Base-by-base conservation (phyloP, 768 basidiomycete genomes). In the Trametes sanguinea region DNA sequence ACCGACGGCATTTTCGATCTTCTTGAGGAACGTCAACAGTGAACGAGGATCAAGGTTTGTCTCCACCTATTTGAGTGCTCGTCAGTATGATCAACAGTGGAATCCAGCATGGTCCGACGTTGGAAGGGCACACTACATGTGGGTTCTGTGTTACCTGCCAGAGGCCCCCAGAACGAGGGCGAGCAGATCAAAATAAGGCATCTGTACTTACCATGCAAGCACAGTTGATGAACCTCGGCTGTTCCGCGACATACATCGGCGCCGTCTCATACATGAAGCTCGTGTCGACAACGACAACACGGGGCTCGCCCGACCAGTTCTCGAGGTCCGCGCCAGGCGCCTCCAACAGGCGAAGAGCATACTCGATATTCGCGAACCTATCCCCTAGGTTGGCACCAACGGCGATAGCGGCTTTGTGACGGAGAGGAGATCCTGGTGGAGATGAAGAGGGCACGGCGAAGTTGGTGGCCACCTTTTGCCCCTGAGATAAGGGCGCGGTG, bases 181-280 rank as follows among this genome's bases (percentile, higher is more conserved):
- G 22, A 22, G 22, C 22, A 22, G 22, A 22, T 22, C 22, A 22
- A 9, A 8, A 39, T 39, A 8, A 39, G 8, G 13, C 10, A 8
- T 51, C 43, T 10, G 53, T 43, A 80, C 91, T 60, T 63, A 96
- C 95, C 74, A 94, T 77, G 63, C 94, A 90, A n/a, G 92, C 92
- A 65, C 92, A 90, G 69, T 98, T 99, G 61, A 90, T 82, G 75
- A 98, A 98, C 39, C 80, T 76, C 11, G 88, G 90, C 72, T 99
- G 97, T 60, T 97, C 89, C 10, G 84, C 84, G 45, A 96, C 89
- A 72, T 99, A 98, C 97, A 99, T 98, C 0, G 97, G 93, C 10
- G 88, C 81, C 17, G 90, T 95, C 75, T 98, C 90, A 71, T 98
- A 98, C 77, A 98, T 71, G 75, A 94, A 92, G 70, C 93, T 94